Percentiles rank a stretch among this genome's conserved stretches.
These are phyloP conservation scores for Westerdykella aurantiaca DNA, from an alignment of 2,329 filamentous ascomycete genomes.

Conservation along the genomic window DNA sequence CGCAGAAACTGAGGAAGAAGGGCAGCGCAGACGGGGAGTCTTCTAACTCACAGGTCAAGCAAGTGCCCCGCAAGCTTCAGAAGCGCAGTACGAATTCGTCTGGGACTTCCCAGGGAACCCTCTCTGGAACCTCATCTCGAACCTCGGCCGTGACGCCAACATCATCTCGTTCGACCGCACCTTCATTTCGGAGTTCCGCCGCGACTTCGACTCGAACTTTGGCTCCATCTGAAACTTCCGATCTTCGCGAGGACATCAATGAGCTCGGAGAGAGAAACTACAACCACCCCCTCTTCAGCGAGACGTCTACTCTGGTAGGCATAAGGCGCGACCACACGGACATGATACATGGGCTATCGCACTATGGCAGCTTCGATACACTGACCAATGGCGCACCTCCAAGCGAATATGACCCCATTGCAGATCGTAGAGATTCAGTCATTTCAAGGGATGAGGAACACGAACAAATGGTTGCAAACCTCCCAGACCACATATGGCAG, in stretches of 20 bases:
- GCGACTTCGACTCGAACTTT: no score
- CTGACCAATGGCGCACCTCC: constrained; percentile 8
- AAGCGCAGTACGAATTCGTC: no score
- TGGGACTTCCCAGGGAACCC: no score
- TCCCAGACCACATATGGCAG: constrained; percentile 45
- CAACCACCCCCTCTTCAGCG: constrained; percentile 2
- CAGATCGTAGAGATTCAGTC: neutral
- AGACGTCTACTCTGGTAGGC: constrained; percentile 5
- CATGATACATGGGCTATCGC: constrained; percentile 35
- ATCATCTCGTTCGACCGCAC: no score
- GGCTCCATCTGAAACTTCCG: neutral
- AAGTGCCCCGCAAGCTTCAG: no score
- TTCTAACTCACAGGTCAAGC: no score
- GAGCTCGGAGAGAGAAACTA: constrained; percentile 3
- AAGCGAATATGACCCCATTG: neutral
- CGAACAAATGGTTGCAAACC: constrained; percentile 42
- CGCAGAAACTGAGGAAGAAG: no score
- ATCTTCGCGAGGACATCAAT: constrained; percentile 1
- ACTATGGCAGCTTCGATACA: constrained; percentile 31
- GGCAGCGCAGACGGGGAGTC: no score
- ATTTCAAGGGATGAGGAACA: neutral
- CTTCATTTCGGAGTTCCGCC: no score
- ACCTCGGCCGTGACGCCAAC: no score
- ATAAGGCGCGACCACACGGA: constrained; percentile 27
- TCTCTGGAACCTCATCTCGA: no score